These are phyloP conservation scores for Aspergillus tubingensis DNA, from an alignment of 2,329 filamentous ascomycete genomes.

Conservation along the genomic window DNA sequence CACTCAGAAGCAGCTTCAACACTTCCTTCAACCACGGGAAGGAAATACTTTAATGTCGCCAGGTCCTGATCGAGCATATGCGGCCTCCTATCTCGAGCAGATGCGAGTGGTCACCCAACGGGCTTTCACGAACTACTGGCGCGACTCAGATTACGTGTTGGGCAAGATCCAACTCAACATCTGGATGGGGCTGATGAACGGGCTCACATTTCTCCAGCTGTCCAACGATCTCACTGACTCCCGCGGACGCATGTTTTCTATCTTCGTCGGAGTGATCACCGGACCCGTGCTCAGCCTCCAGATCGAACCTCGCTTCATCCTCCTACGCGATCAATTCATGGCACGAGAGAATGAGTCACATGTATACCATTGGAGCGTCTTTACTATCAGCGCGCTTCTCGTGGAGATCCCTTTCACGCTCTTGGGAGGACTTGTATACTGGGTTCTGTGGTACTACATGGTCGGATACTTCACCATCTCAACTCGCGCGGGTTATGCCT, in stretches of 20 bases:
- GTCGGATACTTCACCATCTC: conserved; percentile 66
- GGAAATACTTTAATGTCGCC: background rate
- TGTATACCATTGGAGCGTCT: conserved; percentile 19
- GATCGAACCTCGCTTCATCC: conserved; percentile 20
- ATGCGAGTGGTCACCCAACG: conserved; percentile 61
- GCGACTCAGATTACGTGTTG: conserved; percentile 15
- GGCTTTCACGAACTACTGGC: conserved; percentile 20
- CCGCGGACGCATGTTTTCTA: conserved; percentile 7
- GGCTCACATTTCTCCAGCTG: conserved; percentile 8
- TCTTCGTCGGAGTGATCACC: conserved; percentile 9
- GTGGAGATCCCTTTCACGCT: conserved; percentile 42
- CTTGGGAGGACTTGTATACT: conserved; percentile 75
- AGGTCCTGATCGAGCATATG: conserved; percentile 1
- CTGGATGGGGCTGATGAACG: conserved; percentile 14
- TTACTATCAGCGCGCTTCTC: conserved; percentile 12
- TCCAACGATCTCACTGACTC: background rate
- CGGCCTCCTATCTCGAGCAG: conserved; percentile 48
- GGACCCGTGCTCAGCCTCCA: conserved; percentile 8
- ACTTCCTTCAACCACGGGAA: too few relatives aligned
- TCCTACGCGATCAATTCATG: conserved; percentile 12
- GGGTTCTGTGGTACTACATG: conserved; percentile 77
- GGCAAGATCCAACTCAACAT: conserved; percentile 12
- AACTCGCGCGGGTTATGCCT: conserved; percentile 74
- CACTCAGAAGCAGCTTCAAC: too few relatives aligned
- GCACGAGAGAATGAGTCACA: conserved; percentile 15